These are phyloP conservation scores for Barnettozyma botsteinii DNA, from an alignment of 805 yeast species.

Conservation along the genomic window DNA sequence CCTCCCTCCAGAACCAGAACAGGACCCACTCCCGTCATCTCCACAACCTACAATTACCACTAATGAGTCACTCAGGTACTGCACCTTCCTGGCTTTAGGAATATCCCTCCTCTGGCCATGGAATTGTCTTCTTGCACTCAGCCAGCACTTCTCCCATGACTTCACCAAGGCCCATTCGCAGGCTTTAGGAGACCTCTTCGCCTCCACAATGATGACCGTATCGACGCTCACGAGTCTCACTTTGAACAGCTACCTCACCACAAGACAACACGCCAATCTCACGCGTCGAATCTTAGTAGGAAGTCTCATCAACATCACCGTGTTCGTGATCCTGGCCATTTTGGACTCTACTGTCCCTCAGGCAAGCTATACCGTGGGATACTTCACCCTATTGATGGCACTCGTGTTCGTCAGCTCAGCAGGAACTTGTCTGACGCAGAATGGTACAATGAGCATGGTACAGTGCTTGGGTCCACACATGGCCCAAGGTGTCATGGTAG, in stretches of 20 bases:
- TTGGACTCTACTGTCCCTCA: constrained; percentile 19
- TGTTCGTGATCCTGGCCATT: constrained; percentile 38
- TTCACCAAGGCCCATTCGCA: constrained; percentile 42
- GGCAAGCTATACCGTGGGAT: constrained; percentile 17
- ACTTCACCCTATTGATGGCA: constrained; percentile 49
- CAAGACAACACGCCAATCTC: constrained; percentile 56
- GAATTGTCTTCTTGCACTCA: constrained; percentile 86
- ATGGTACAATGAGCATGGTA: constrained; percentile 84
- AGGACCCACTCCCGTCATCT: background rate
- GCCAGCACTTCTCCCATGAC: constrained; percentile 62
- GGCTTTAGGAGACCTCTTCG: constrained; percentile 39
- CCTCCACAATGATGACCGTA: constrained; percentile 84
- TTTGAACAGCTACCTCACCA: constrained; percentile 57
- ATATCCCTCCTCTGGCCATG: constrained; percentile 91
- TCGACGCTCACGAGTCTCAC: constrained; percentile 65
- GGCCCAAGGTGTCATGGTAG: constrained; percentile 90
- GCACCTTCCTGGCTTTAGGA: constrained; percentile 64
- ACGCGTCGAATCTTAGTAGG: constrained; percentile 55
- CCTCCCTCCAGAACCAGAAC: constrained; percentile 11
- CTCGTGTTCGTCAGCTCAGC: constrained; percentile 61
- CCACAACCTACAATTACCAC: background rate
- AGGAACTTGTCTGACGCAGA: constrained; percentile 81
- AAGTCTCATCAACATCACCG: constrained; percentile 45
- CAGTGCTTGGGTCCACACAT: constrained; percentile 68
- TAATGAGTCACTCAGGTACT: constrained; percentile 30